Percentiles rank a stretch among this genome's conserved stretches.
These are phyloP conservation scores for Arthrobotrys musiformis DNA, from an alignment of 2,329 filamentous ascomycete genomes.

Conservation along the genomic window DNA sequence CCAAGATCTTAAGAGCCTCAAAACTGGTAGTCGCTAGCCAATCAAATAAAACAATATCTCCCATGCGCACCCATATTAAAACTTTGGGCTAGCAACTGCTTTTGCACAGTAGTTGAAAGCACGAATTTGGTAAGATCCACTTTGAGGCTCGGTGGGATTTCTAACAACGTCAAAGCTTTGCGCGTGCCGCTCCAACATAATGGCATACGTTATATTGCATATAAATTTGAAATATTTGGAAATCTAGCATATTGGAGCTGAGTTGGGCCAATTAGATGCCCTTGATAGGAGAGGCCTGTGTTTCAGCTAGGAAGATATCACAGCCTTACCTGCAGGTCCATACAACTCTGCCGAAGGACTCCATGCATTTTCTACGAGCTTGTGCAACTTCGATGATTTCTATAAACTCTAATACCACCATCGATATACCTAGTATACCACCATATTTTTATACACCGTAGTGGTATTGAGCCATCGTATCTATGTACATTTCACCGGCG, in stretches of 20 bases:
- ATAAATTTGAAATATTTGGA: not conserved
- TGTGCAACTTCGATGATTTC: no score
- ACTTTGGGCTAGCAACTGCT: not conserved
- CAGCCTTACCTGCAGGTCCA: no score
- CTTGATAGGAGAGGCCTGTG: not conserved
- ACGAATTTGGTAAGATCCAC: no score
- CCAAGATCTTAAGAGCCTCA: not conserved
- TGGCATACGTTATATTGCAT: not conserved
- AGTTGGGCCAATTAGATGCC: not conserved
- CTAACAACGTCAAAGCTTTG: not conserved
- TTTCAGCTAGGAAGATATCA: not conserved
- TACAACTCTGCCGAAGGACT: no score
- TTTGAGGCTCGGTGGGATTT: not conserved
- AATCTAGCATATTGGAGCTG: no score
- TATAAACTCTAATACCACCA: no score
- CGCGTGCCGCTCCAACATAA: not conserved
- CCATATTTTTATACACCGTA: no score
- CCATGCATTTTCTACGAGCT: no score
- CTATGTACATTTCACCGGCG: no score
- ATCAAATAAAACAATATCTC: not conserved
- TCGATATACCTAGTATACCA: no score
- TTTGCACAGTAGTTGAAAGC: not conserved
- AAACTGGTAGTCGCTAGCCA: not conserved
- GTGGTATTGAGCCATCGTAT: no score
- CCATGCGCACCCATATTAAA: not conserved